phyloP scores from a whole-genome alignment of 1,284 basidiomycete species.

The Phaffia rhodozyma region DNA sequence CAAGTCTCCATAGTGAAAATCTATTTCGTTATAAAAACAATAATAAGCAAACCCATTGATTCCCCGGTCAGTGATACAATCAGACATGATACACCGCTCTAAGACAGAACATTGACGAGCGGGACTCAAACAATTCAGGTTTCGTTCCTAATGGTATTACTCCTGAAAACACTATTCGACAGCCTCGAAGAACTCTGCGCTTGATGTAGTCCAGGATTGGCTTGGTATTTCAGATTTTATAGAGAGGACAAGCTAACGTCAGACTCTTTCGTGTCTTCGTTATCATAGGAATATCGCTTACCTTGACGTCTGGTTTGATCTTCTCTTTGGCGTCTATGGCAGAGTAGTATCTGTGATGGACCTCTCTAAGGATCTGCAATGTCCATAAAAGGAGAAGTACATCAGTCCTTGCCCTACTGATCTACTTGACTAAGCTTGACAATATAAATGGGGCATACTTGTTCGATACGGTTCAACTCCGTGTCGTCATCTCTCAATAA shows the following conservation, averaged over 20 bases:
- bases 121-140: constrained; percentile 45
- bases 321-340: constrained; percentile 32
- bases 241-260: no score
- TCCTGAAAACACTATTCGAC: constrained; percentile 79
- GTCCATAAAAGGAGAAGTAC: constrained; percentile 11
- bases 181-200: constrained; percentile 56
- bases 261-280: no score
- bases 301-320: constrained; percentile 36
- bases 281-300: neutral
- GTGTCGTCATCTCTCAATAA: constrained; percentile 74
- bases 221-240: constrained; percentile 35
- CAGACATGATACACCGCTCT: neutral
- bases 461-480: constrained; percentile 66
- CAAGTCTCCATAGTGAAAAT: constrained; percentile 78
- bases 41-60: no score
- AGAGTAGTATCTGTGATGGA: constrained; percentile 45
- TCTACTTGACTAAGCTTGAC: neutral
- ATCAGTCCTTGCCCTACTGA: constrained; percentile 5
- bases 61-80: no score
- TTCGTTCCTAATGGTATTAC: constrained; percentile 75
- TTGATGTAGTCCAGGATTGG: constrained; percentile 74
- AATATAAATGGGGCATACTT: constrained; percentile 40
- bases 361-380: constrained; percentile 55
- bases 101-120: neutral
- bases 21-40: constrained; percentile 29